Evolutionary conservation across 306 rosid genomes (phyloP).

Genomic region (Quercus gilva): DNA sequence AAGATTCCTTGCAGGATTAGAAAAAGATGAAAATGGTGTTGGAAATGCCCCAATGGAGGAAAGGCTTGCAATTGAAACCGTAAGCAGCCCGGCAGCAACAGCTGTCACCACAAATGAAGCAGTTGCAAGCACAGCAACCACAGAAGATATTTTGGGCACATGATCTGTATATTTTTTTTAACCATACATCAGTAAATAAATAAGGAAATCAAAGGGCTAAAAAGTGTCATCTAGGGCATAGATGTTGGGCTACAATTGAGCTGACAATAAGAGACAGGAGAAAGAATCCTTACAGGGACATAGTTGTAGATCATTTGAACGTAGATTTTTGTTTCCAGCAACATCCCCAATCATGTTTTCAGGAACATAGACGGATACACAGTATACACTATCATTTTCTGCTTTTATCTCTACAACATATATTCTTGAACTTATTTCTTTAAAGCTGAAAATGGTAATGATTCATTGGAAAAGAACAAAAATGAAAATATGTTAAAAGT

Average conservation of each 20-base stretch:
- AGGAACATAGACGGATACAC: slow-evolving; percentile 57
- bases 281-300: slow-evolving; percentile 68
- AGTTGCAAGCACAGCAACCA: slow-evolving; percentile 52
- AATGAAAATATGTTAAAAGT: not conserved
- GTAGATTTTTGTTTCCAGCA: slow-evolving; percentile 81
- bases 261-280: not conserved
- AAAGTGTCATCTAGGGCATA: not conserved
- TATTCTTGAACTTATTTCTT: slow-evolving; percentile 39
- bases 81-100: slow-evolving; percentile 65
- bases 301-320: slow-evolving; percentile 85
- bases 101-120: slow-evolving; percentile 65
- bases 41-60: slow-evolving; percentile 49
- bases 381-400: slow-evolving; percentile 23
- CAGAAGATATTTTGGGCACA: slow-evolving; percentile 47
- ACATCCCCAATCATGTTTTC: slow-evolving; percentile 69
- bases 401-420: slow-evolving; percentile 63
- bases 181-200: not conserved
- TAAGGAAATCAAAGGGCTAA: not conserved
- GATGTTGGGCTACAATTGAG: slow-evolving; percentile 2
- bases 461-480: slow-evolving; percentile 14
- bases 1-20: slow-evolving; percentile 78
- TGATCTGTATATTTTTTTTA: slow-evolving; percentile 53
- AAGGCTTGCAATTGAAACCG: slow-evolving; percentile 80
- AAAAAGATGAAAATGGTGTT: slow-evolving; percentile 50
- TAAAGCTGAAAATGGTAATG: slow-evolving; percentile 49